These are phyloP conservation scores for Aspergillus homomorphus DNA, from an alignment of 495 filamentous ascomycete genomes.

Conservation along the genomic window DNA sequence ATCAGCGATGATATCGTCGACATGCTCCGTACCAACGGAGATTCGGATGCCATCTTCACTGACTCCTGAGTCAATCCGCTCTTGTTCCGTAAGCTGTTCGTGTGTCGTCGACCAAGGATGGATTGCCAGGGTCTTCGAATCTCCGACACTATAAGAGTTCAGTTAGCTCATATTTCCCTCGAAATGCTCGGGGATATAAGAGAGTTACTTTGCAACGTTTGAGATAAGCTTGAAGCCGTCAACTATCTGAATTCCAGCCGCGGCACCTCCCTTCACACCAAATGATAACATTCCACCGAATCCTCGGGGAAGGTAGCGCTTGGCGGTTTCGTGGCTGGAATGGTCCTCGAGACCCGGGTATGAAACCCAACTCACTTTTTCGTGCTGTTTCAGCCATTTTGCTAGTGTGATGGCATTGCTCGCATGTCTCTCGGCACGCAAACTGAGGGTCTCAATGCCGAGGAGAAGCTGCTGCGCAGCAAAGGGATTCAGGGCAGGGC, in stretches of 20 bases:
- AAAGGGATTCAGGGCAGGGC: constrained; percentile 83
- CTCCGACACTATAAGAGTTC: constrained; percentile 52
- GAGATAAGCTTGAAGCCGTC: constrained; percentile 95
- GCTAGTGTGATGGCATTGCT: constrained; percentile 80
- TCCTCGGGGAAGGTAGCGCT: constrained; percentile 84
- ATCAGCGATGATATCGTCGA: constrained; percentile 96
- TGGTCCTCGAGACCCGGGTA: constrained; percentile 89
- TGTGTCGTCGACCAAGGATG: constrained; percentile 97
- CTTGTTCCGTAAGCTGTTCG: constrained; percentile 84
- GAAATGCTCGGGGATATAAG: background rate
- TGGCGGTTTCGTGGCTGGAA: constrained; percentile 72
- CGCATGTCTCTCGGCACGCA: constrained; percentile 85
- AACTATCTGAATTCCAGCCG: constrained; percentile 80
- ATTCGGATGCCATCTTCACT: constrained; percentile 94
- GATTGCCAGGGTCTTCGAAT: constrained; percentile 86
- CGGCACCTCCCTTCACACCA: constrained; percentile 84
- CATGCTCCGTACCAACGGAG: constrained; percentile 95
- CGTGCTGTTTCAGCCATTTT: constrained; percentile 77
- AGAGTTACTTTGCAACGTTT: constrained; percentile 73
- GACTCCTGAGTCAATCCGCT: constrained; percentile 77
- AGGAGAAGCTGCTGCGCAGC: constrained; percentile 91
- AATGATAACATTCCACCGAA: constrained; percentile 92
- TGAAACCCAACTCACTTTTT: constrained; percentile 87
- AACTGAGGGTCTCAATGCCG: constrained; percentile 84
- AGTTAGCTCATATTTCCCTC: background rate